Conservation (phyloP, 2,329 filamentous ascomycete genomes). For the Colletotrichum shisoi region DNA sequence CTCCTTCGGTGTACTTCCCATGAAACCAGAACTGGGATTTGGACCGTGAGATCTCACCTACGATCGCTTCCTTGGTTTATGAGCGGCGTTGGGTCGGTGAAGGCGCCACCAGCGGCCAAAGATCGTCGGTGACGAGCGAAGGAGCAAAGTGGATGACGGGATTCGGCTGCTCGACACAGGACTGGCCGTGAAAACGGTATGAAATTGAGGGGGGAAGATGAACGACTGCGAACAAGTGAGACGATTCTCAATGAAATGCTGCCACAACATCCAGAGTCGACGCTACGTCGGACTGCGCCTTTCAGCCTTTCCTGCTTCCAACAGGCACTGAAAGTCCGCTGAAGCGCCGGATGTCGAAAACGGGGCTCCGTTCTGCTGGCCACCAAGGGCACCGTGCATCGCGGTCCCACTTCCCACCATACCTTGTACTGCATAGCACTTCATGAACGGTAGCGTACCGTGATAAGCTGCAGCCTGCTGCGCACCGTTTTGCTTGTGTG, state of each 20-base stretch:
- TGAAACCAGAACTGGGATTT: conserved; percentile 3
- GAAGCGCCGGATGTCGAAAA: conserved; percentile 34
- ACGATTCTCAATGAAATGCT: conserved; percentile 25
- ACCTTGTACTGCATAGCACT: not conserved
- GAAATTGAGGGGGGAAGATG: not conserved
- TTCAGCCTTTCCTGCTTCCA: conserved; percentile 35
- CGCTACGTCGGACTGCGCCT: conserved; percentile 18
- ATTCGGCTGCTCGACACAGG: conserved; percentile 10
- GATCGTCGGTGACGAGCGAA: conserved; percentile 28
- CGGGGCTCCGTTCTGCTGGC: conserved; percentile 30
- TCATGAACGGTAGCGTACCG: conserved; percentile 10
- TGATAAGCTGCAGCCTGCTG: not conserved
- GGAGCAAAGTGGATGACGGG: conserved; percentile 14
- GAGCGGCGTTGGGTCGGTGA: conserved; percentile 18
- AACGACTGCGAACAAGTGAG: conserved; percentile 18
- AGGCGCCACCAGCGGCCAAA: conserved; percentile 15
- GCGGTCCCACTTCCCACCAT: conserved; percentile 8
- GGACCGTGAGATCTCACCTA: conserved; percentile 20
- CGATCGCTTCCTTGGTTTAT: not conserved
- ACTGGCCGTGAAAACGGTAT: not conserved
- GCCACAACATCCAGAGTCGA: conserved; percentile 4
- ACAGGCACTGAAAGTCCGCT: conserved; percentile 36
- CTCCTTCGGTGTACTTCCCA: not conserved
- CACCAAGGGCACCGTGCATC: conserved; percentile 35
- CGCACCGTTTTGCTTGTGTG: not conserved